A percentile compares a stretch with the other conserved stretches of the same genome.
Evolutionary conservation across 176 grass and related monocot species (phyloP).

Genomic region (Thalia dealbata): DNA sequence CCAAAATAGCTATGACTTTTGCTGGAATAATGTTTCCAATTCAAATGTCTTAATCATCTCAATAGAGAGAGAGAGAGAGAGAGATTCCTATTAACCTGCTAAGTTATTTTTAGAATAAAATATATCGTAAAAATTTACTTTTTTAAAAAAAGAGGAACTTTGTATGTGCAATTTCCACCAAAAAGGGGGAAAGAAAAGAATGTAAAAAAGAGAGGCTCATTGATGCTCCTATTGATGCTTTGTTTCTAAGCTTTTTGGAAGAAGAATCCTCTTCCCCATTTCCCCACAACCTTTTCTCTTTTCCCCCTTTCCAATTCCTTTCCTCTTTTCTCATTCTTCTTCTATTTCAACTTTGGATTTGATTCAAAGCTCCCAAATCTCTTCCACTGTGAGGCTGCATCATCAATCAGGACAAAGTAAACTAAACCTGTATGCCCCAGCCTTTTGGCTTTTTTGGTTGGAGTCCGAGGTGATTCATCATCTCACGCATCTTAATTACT

Average conservation of each 20-base stretch:
- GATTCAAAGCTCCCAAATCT: not conserved
- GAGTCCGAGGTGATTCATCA: not conserved
- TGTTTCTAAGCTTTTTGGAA: conserved; percentile 1
- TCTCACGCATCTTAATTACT: too few species aligned
- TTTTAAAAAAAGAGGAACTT: not conserved
- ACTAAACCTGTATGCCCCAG: not conserved
- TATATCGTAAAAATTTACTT: too few species aligned
- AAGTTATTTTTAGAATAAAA: too few species aligned
- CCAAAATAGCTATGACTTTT: too few species aligned
- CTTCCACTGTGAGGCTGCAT: not conserved
- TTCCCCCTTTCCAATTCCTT: not conserved
- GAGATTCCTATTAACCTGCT: too few species aligned
- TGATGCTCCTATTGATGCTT: not conserved
- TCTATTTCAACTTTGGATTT: not conserved
- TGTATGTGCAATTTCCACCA: not conserved
- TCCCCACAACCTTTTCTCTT: not conserved
- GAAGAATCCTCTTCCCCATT: not conserved
- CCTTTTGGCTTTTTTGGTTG: not conserved
- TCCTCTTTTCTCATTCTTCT: not conserved
- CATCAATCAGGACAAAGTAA: not conserved
- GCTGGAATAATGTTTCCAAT: too few species aligned
- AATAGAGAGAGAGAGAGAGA: too few species aligned
- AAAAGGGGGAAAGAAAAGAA: too few species aligned
- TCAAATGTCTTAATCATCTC: too few species aligned
- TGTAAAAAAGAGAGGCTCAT: not conserved